Evolutionary conservation across 331 rosid species (phyloP).

Genomic region (Malus hybrid): DNA sequence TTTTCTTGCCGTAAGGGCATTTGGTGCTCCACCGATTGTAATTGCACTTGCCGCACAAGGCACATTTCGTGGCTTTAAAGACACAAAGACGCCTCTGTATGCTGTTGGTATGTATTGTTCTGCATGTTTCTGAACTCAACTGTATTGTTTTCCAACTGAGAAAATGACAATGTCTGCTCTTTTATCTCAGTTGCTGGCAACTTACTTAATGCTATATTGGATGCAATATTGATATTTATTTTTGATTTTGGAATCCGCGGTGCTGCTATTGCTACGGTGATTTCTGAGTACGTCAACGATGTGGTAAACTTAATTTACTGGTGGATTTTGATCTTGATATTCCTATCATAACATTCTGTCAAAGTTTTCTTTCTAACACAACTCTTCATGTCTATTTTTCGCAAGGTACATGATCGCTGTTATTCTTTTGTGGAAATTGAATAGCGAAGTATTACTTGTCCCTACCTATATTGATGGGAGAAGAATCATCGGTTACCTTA

Average conservation of each 20-base stretch:
- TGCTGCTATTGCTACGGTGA: slow-evolving; percentile 81
- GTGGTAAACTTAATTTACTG: slow-evolving; percentile 65
- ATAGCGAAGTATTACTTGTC: slow-evolving; percentile 42
- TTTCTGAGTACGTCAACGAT: slow-evolving; percentile 84
- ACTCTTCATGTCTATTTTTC: slow-evolving; percentile 11
- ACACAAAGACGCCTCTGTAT: slow-evolving; percentile 82
- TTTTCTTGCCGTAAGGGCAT: slow-evolving; percentile 78
- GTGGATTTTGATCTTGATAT: slow-evolving; percentile 26
- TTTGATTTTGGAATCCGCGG: slow-evolving; percentile 69
- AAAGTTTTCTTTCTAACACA: slow-evolving; percentile 21
- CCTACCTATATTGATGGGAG: slow-evolving; percentile 56
- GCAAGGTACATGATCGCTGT: slow-evolving; percentile 74
- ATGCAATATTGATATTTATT: slow-evolving; percentile 55
- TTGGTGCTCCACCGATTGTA: slow-evolving; percentile 86
- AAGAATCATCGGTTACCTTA: slow-evolving; percentile 60
- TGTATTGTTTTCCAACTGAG: background rate
- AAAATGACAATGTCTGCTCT: slow-evolving; percentile 19
- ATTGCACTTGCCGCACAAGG: slow-evolving; percentile 96
- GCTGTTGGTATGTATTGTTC: slow-evolving; percentile 60
- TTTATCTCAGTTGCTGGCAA: slow-evolving; percentile 63
- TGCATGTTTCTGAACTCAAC: background rate
- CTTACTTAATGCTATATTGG: slow-evolving; percentile 65
- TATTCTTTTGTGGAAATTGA: slow-evolving; percentile 81
- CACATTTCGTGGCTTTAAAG: slow-evolving; percentile 86
- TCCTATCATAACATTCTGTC: slow-evolving; percentile 1